Conservation (phyloP, 1,284 basidiomycete species). For the Puccinia hordei region DNA sequence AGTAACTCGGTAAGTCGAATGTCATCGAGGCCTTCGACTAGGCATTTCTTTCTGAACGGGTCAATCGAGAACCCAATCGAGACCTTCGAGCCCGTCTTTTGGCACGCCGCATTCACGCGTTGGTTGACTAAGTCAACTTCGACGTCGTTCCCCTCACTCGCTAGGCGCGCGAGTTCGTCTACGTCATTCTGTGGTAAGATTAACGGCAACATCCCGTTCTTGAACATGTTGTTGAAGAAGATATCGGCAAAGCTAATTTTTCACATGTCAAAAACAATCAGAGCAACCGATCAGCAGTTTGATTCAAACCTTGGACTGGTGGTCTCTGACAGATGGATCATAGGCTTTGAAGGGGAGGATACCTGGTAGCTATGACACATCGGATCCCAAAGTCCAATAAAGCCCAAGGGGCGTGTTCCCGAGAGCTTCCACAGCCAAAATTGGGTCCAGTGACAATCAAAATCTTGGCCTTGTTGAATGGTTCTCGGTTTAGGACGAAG, state of each 20-base stretch:
- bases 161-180: conserved; percentile 74
- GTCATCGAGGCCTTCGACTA: conserved; percentile 90
- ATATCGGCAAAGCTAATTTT: conserved; percentile 81
- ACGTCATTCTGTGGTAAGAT: conserved; percentile 76
- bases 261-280: neutral
- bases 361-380: conserved; percentile 77
- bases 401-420: conserved; percentile 95
- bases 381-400: conserved; percentile 94
- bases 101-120: conserved; percentile 44
- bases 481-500: conserved; percentile 84
- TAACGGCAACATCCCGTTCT: conserved; percentile 93
- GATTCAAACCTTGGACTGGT: neutral
- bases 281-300: conserved; percentile 2
- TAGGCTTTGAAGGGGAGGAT: neutral
- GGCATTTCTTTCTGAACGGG: conserved; percentile 83
- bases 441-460: conserved; percentile 86
- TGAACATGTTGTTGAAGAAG: conserved; percentile 88
- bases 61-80: conserved; percentile 77
- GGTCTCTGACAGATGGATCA: neutral
- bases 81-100: conserved; percentile 60
- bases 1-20: conserved; percentile 65
- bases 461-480: conserved; percentile 78
- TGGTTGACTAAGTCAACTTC: conserved; percentile 87
- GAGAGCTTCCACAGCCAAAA: conserved; percentile 91
- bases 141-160: conserved; percentile 74